Base-by-base conservation (phyloP, 192 early-diverging fungal genomes). In the Anaeromyces robustus region DNA sequence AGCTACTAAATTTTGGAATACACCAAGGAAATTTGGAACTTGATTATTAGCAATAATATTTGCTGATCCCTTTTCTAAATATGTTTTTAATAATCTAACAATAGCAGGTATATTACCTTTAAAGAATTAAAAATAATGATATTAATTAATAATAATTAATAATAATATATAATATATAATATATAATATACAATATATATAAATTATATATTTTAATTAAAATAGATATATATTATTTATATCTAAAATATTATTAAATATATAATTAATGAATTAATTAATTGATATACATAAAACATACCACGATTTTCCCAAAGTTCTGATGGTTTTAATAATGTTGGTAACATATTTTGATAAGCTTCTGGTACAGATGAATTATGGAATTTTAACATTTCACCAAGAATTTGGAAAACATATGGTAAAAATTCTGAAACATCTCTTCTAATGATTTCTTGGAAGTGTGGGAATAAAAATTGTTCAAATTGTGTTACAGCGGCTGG, bases 341-440 rank as follows among this genome's bases (percentile, higher is more conserved):
- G 87, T 30, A 98, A 81, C 85, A 98, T 86, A 11, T 80, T 81
- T 79, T 90, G 84, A 86, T 98, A 99, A 1, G 89, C 82, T 4
- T 87, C 84, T 12, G 97, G 91, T 29, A 99, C 87, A 0, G 86
- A 86, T 31, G 86, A 88, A 26, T 86, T 82, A 84, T 98, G 94
- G 80, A 92, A 90, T 17, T 91, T 90, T 34, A 98, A 85, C 43
- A 99, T 87, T 83, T 96, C 96, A 12, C 95, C 89, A 80, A 98
- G 85, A 80, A 99, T 88, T 86, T 99, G 98, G 90, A 99, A 97
- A 17, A 95, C 93, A 86, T 99, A 99, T 22, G 98, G 96, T 84
- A 92, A 94, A 52, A 97, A 98, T 86, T 99, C 98, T 83, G 87
- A 84, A 83, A 96, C 93, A 79, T 95, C 95, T 80, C 92, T 87